These are phyloP conservation scores for Fusarium scirpi DNA, from an alignment of 2,329 filamentous ascomycete genomes.

Conservation along the genomic window DNA sequence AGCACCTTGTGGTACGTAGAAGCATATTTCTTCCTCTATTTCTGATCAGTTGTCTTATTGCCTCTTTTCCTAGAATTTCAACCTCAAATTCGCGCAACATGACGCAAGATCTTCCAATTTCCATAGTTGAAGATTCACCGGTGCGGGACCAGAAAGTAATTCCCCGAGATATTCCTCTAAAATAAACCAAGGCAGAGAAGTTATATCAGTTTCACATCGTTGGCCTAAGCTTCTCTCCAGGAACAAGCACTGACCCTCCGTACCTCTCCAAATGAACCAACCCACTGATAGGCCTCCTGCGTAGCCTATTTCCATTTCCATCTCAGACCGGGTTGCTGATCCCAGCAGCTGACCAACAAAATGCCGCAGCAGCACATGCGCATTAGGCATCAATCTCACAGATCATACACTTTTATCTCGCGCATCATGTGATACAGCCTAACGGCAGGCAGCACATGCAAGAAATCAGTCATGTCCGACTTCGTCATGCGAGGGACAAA, in stretches of 20 bases:
- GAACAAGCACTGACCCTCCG: not conserved
- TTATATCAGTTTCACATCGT: not conserved
- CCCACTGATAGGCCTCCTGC: not conserved
- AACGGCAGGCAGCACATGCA: conserved; percentile 19
- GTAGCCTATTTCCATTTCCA: not conserved
- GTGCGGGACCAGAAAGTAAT: not conserved
- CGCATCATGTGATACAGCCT: conserved; percentile 29
- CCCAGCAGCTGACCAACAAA: conserved; percentile 19
- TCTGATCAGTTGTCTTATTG: too few species aligned
- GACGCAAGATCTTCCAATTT: not conserved
- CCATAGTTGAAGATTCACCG: not conserved
- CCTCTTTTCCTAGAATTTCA: not conserved
- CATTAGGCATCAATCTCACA: conserved; percentile 29
- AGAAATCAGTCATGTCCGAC: not conserved
- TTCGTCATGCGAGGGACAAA: conserved; percentile 18
- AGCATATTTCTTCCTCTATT: too few species aligned
- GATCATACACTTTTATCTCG: not conserved
- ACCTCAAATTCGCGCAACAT: not conserved
- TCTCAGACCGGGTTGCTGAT: not conserved
- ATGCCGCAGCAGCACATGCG: not conserved
- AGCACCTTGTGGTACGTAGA: too few species aligned
- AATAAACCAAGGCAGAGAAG: not conserved
- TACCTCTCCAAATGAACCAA: not conserved
- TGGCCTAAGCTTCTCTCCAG: not conserved
- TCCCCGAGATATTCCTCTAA: not conserved